Evolutionary conservation across 2,329 filamentous ascomycete species (phyloP), one percentile per base, ranked within the genome.

Genomic region (Hypoxylon sp.): DNA sequence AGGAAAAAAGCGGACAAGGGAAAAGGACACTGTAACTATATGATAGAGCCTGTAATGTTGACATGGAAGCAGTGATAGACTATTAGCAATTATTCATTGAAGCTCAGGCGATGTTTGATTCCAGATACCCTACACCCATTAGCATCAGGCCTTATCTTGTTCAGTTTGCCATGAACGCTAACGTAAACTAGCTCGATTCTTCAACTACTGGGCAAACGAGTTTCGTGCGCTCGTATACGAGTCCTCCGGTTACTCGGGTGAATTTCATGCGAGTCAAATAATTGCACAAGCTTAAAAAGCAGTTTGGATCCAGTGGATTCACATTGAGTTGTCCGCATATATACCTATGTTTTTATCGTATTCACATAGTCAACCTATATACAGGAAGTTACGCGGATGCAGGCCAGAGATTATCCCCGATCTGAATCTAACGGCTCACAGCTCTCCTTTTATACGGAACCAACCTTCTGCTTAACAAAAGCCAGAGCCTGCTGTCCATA

Each of bases 401-500:
- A 13, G 17, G 32, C 17, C 15, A 21, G 5, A 29, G 19, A 31
- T 29, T 15, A n/a, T 11, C 35, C 37, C 13, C n/a, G 42, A 51
- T 31, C 32, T 13, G 42, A 35, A 32, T 5, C 13, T 29, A 2
- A 17, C 11, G 13, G 5, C 10, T 6, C 42, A 19, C 1, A 15
- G 2, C 3, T 6, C 24, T 27, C 35, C n/a, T 32, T 27, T 47
- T 46, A 59, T 35, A 64, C 29, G 15, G 60, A 67, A 11, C 65
- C 60, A 0, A 67, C 55, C 55, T 67, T 67, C 44, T 64, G 32
- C 77, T 88, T 87, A 73, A 90, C 86, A 70, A 91, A 92, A 0
- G 81, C 70, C 44, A 91, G 75, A 1, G 89, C 89, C 72, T 88
- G 81, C 6, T 82, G 75, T 1, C 89, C 89, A 67, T 92, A 91